phyloP scores from a whole-genome alignment of 2,329 filamentous ascomycete species.

The Apiospora pterosperma region DNA sequence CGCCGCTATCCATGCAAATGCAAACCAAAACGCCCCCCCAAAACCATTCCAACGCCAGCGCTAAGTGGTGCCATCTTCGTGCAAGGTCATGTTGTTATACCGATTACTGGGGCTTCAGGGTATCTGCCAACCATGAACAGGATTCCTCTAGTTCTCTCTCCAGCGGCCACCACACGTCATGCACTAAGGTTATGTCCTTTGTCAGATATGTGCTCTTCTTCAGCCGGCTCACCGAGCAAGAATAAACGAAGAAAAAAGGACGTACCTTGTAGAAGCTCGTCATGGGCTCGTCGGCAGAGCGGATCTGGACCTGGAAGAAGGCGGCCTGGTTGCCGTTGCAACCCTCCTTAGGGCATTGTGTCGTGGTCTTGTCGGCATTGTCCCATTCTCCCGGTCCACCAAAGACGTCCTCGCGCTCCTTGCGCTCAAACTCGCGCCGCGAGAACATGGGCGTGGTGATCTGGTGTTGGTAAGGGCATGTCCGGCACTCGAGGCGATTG shows the following conservation, averaged over 20 bases:
- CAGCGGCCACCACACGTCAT: slow-evolving; percentile 64
- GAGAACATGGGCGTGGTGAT: slow-evolving; percentile 76
- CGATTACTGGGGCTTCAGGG: not conserved
- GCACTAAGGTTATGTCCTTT: slow-evolving; percentile 37
- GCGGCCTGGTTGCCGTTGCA: slow-evolving; percentile 85
- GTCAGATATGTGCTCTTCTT: slow-evolving; percentile 23
- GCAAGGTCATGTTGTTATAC: not conserved
- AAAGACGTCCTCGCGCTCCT: slow-evolving; percentile 85
- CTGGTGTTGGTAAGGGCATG: slow-evolving; percentile 87
- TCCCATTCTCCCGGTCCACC: slow-evolving; percentile 87
- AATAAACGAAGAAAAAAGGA: not conserved
- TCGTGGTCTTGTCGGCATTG: slow-evolving; percentile 80
- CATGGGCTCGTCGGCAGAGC: slow-evolving; percentile 97
- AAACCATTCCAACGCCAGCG: slow-evolving; percentile 8
- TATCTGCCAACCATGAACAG: not conserved
- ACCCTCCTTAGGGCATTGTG: slow-evolving; percentile 76
- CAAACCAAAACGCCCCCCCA: slow-evolving; percentile 5
- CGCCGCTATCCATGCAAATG: slow-evolving; percentile 9
- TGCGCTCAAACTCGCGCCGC: slow-evolving; percentile 81
- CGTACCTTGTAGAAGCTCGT: slow-evolving; percentile 87
- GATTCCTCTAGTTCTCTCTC: slow-evolving; percentile 56
- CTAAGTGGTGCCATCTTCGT: not conserved
- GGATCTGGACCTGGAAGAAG: slow-evolving; percentile 96
- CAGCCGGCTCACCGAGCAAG: not conserved
- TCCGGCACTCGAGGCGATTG: slow-evolving; percentile 93